These are phyloP conservation scores for Arthrinium puccinioides DNA, from an alignment of 2,329 filamentous ascomycete genomes.

Conservation along the genomic window DNA sequence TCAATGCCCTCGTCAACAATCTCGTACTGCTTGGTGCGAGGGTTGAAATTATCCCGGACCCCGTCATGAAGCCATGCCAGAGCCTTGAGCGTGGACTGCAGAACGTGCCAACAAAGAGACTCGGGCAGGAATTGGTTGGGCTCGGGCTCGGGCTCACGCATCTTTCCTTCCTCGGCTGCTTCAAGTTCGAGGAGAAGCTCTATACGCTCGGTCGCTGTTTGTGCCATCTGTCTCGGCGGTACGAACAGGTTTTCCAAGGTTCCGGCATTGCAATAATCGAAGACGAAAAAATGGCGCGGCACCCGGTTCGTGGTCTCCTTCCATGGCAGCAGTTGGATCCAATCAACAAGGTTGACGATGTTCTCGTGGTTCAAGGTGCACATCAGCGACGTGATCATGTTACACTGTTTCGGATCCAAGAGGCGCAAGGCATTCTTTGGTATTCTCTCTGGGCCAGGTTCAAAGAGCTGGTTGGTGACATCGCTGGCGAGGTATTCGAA, in stretches of 20 bases:
- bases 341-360: constrained; percentile 34
- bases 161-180: constrained; percentile 9
- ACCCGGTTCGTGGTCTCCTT: not conserved
- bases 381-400: constrained; percentile 19
- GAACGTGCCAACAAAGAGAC: constrained; percentile 48
- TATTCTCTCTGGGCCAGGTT: constrained; percentile 4
- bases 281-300: constrained; percentile 30
- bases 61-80: constrained; percentile 48
- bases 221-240: too few relatives aligned
- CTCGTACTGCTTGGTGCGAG: constrained; percentile 3
- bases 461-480: constrained; percentile 13
- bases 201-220: not conserved
- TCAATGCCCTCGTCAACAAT: constrained; percentile 23
- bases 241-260: constrained; percentile 35
- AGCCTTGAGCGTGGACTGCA: constrained; percentile 37
- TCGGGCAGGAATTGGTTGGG: constrained; percentile 37
- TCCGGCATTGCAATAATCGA: constrained; percentile 46
- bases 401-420: constrained; percentile 11
- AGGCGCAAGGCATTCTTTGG: constrained; percentile 5
- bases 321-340: constrained; percentile 17
- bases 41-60: constrained; percentile 16
- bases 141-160: constrained; percentile 11
- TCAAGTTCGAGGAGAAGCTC: constrained; percentile 5
- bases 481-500: constrained; percentile 21
- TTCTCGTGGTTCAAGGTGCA: constrained; percentile 42